A percentile compares a stretch with the other conserved stretches of the same genome.
phyloP scores from a whole-genome alignment of 2,329 filamentous ascomycete genomes.

The Fusarium coffeatum region DNA sequence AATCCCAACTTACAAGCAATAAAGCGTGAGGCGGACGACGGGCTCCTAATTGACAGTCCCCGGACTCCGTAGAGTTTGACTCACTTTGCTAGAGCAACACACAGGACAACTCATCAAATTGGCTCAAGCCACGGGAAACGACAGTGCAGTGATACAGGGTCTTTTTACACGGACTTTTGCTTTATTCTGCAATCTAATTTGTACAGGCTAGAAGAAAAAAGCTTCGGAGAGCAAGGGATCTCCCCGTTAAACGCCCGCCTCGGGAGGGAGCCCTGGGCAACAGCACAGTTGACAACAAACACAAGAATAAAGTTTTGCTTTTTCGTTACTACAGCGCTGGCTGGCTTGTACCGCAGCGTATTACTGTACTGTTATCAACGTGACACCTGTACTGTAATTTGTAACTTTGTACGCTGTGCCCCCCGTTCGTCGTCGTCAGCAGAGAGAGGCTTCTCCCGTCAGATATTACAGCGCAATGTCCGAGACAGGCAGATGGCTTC shows the following conservation, averaged over 20 bases:
- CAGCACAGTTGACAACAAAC: constrained; percentile 15
- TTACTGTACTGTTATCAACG: constrained; percentile 2
- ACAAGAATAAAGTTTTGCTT: constrained; percentile 22
- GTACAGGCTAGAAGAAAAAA: not conserved
- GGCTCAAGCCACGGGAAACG: constrained; percentile 26
- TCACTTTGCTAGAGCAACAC: constrained; percentile 34
- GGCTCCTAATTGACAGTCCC: not conserved
- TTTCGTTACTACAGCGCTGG: not conserved
- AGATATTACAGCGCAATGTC: constrained; percentile 28
- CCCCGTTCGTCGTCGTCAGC: constrained; percentile 30
- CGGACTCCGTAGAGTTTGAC: constrained; percentile 20
- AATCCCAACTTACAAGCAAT: constrained; percentile 10
- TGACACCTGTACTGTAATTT: constrained; percentile 3
- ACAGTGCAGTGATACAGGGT: constrained; percentile 26
- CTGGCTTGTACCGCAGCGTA: not conserved
- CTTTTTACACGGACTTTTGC: constrained; percentile 8
- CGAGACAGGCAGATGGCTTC: constrained; percentile 41
- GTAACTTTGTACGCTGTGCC: constrained; percentile 23
- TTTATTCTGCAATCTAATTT: constrained; percentile 24
- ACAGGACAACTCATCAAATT: constrained; percentile 36
- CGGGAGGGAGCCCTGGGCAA: constrained; percentile 14
- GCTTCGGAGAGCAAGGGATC: constrained; percentile 23
- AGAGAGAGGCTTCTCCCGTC: constrained; percentile 14
- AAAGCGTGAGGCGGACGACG: constrained; percentile 17
- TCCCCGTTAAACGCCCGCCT: constrained; percentile 16